phyloP scores from a whole-genome alignment of 345 rosid genomes.

The Brassica juncea region DNA sequence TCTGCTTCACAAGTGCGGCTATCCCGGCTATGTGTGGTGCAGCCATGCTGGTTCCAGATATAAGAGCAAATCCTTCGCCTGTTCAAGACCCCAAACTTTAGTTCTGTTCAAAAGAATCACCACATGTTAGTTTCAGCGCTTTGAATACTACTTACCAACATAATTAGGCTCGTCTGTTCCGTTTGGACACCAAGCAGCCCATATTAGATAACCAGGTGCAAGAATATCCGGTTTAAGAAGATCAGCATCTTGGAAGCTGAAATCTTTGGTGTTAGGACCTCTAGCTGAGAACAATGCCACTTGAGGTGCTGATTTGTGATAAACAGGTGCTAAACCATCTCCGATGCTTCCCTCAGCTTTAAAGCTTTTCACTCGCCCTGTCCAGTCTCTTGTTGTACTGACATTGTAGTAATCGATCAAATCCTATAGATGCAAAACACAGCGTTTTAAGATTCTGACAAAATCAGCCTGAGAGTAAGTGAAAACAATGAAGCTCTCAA shows the following conservation, averaged over 20 bases:
- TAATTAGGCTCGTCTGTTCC: constrained; percentile 96
- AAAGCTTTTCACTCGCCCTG: constrained; percentile 91
- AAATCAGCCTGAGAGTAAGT: constrained; percentile 9
- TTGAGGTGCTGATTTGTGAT: constrained; percentile 97
- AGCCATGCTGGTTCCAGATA: constrained; percentile 99
- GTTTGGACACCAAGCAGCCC: constrained; percentile 99
- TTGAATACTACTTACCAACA: constrained; percentile 56
- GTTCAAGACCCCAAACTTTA: constrained; percentile 35
- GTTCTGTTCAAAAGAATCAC: background rate
- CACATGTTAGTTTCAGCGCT: constrained; percentile 13
- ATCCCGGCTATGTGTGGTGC: constrained; percentile 99
- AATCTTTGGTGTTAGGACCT: constrained; percentile 96
- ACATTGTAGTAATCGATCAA: constrained; percentile 86
- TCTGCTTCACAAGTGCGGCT: constrained; percentile 97
- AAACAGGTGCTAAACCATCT: constrained; percentile 84
- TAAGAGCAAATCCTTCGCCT: constrained; percentile 97
- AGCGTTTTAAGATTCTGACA: background rate
- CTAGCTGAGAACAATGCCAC: constrained; percentile 97
- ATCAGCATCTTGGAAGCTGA: constrained; percentile 95
- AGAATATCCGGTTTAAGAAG: constrained; percentile 98
- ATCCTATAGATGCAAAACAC: constrained; percentile 53
- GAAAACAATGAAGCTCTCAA: constrained; percentile 15
- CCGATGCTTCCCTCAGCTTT: constrained; percentile 88
- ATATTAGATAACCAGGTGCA: constrained; percentile 96
- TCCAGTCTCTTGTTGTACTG: constrained; percentile 93